phyloP scores from a whole-genome alignment of 1,284 basidiomycete genomes.

The Ceratobasidium sp. region DNA sequence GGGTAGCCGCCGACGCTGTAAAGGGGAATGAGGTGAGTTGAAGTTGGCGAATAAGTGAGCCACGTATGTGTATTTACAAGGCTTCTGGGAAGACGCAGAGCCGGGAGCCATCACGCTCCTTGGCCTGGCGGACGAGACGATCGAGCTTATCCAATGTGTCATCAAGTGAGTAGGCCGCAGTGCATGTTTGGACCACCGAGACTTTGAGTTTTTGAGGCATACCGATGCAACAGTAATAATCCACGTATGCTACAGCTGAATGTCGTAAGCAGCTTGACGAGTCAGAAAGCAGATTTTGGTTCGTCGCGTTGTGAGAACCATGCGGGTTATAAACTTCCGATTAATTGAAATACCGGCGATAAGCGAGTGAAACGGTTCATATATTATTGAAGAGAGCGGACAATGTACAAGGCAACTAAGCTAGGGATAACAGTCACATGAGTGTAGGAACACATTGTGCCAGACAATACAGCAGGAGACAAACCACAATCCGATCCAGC shows the following conservation, averaged over 20 bases:
- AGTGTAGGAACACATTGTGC: not conserved
- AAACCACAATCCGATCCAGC: not conserved
- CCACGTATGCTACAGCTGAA: too few relatives aligned
- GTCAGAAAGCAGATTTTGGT: too few relatives aligned
- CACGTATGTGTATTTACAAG: conserved; percentile 56
- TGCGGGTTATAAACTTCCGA: too few relatives aligned
- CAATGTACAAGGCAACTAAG: too few relatives aligned
- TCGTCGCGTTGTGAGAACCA: too few relatives aligned
- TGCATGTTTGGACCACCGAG: conserved; percentile 64
- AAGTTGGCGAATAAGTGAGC: conserved; percentile 42
- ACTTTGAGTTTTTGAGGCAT: conserved; percentile 45
- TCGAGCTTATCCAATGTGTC: conserved; percentile 66
- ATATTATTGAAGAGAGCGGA: too few relatives aligned
- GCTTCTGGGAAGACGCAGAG: conserved; percentile 77
- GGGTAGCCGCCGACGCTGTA: conserved; percentile 70
- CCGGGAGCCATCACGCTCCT: conserved; percentile 59
- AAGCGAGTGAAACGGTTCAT: too few relatives aligned
- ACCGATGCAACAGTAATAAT: not conserved
- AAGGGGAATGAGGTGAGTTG: conserved; percentile 41
- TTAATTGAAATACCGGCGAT: too few relatives aligned
- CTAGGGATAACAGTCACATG: not conserved
- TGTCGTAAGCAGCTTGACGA: too few relatives aligned
- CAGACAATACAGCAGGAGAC: not conserved
- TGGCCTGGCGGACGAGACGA: conserved; percentile 57
- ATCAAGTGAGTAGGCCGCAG: conserved; percentile 59